A percentile compares a stretch with the other conserved stretches of the same genome.
These are phyloP conservation scores for Lachancea nothofagi DNA, from an alignment of 805 yeast genomes.

Conservation along the genomic window DNA sequence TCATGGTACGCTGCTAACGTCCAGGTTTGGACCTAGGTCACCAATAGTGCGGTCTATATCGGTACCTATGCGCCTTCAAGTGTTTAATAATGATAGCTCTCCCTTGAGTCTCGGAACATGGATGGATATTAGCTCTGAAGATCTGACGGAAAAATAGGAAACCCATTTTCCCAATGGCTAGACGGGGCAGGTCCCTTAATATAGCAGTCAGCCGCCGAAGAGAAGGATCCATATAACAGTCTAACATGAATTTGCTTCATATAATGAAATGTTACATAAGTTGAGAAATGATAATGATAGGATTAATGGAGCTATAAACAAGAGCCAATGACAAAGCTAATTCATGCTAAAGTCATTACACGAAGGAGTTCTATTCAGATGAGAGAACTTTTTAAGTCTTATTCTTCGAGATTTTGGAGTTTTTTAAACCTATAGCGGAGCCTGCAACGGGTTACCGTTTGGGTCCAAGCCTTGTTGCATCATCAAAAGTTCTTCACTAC, in stretches of 20 bases:
- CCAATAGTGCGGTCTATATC: constrained; percentile 10
- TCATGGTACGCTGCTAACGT: not conserved
- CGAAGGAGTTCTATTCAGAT: constrained; percentile 2
- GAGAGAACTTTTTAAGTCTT: not conserved
- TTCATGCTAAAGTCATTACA: constrained; percentile 6
- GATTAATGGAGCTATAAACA: constrained; percentile 10
- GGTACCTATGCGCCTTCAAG: constrained; percentile 2
- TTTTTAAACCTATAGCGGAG: constrained; percentile 54
- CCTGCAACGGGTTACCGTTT: constrained; percentile 81
- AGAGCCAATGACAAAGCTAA: constrained; percentile 6
- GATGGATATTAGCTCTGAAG: constrained; percentile 11
- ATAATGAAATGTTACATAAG: constrained; percentile 6
- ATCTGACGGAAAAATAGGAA: constrained; percentile 1
- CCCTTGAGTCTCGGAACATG: constrained; percentile 4
- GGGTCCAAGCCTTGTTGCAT: constrained; percentile 87
- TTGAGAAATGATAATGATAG: constrained; percentile 3
- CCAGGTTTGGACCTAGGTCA: not conserved
- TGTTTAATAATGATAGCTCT: not conserved
- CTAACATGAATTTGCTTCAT: not conserved
- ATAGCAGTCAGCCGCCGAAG: no score
- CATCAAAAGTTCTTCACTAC: constrained; percentile 86
- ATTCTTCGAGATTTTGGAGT: not conserved
- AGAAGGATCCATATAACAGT: not conserved
- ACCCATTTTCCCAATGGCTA: constrained; percentile 1
- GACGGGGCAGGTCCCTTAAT: no score